Conservation (phyloP, 108 stramenopile genomes). For the Cyclostephanos tholiformis region DNA sequence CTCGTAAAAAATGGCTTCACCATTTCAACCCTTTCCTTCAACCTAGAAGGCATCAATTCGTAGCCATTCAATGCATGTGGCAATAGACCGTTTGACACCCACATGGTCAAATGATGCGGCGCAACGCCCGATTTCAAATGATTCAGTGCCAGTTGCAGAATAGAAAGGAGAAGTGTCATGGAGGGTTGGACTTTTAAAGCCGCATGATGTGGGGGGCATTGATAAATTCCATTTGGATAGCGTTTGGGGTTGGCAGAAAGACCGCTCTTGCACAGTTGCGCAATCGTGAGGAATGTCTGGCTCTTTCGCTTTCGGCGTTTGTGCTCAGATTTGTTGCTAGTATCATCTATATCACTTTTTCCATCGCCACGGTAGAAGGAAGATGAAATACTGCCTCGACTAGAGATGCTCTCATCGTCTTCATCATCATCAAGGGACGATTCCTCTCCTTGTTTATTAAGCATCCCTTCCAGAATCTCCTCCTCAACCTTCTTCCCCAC, state of each 20-base stretch:
- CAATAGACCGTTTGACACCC: slow-evolving; percentile 63
- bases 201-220: slow-evolving; percentile 52
- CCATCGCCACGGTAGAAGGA: not conserved
- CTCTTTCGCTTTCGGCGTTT: slow-evolving; percentile 9
- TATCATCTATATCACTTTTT: slow-evolving; percentile 11
- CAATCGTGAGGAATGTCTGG: slow-evolving; percentile 14
- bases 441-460: slow-evolving; percentile 22
- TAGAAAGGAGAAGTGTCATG: slow-evolving; percentile 50
- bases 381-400: slow-evolving; percentile 1
- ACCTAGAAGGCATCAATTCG: slow-evolving; percentile 35
- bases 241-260: slow-evolving; percentile 12
- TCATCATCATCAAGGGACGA: slow-evolving; percentile 1
- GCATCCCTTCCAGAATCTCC: slow-evolving; percentile 36
- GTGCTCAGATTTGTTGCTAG: slow-evolving; percentile 22
- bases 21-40: slow-evolving; percentile 40
- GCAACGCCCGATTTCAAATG: slow-evolving; percentile 56
- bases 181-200: slow-evolving; percentile 56
- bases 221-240: slow-evolving; percentile 31
- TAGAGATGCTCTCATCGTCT: slow-evolving; percentile 20
- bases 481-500: slow-evolving; percentile 49
- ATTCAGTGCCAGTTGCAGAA: slow-evolving; percentile 57
- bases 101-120: slow-evolving; percentile 45
- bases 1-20: slow-evolving; percentile 48
- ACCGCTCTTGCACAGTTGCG: slow-evolving; percentile 4
- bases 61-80: slow-evolving; percentile 65